Percentiles rank a stretch among this genome's conserved stretches.
phyloP scores from a whole-genome alignment of 2,329 filamentous ascomycete species.

The Trichoderma polysporum region DNA sequence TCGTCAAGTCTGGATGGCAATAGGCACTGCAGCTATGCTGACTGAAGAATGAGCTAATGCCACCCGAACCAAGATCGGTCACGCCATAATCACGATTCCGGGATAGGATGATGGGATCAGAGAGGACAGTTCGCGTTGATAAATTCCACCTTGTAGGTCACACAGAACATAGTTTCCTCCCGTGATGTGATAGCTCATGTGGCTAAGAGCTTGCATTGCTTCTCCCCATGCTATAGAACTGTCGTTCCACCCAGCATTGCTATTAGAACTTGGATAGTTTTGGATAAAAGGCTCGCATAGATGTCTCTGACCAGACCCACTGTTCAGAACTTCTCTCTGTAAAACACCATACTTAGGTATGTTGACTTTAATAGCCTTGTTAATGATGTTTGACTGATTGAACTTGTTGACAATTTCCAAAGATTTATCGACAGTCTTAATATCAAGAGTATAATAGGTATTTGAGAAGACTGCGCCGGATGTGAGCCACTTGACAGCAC shows the following conservation, averaged over 20 bases:
- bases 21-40: slow-evolving; percentile 36
- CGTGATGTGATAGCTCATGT: slow-evolving; percentile 43
- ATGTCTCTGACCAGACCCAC: background rate
- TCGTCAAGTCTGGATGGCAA: slow-evolving; percentile 29
- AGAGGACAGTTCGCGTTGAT: slow-evolving; percentile 34
- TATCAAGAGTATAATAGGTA: slow-evolving; percentile 39
- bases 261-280: slow-evolving; percentile 44
- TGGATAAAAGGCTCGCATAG: background rate
- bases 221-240: slow-evolving; percentile 32
- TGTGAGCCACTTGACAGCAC: slow-evolving; percentile 43
- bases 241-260: slow-evolving; percentile 42
- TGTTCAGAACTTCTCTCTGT: background rate
- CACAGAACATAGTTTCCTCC: slow-evolving; percentile 36
- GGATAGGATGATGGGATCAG: slow-evolving; percentile 44
- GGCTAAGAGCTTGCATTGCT: slow-evolving; percentile 44
- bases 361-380: slow-evolving; percentile 38
- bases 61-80: slow-evolving; percentile 27
- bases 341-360: slow-evolving; percentile 37
- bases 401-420: slow-evolving; percentile 39
- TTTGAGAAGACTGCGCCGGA: slow-evolving; percentile 34
- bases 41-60: slow-evolving; percentile 43
- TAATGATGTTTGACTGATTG: slow-evolving; percentile 33
- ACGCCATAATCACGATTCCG: slow-evolving; percentile 23
- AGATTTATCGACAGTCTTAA: slow-evolving; percentile 38
- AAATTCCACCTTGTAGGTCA: slow-evolving; percentile 33